phyloP scores from a whole-genome alignment of 2,329 filamentous ascomycete genomes.

The Cytospora mali region DNA sequence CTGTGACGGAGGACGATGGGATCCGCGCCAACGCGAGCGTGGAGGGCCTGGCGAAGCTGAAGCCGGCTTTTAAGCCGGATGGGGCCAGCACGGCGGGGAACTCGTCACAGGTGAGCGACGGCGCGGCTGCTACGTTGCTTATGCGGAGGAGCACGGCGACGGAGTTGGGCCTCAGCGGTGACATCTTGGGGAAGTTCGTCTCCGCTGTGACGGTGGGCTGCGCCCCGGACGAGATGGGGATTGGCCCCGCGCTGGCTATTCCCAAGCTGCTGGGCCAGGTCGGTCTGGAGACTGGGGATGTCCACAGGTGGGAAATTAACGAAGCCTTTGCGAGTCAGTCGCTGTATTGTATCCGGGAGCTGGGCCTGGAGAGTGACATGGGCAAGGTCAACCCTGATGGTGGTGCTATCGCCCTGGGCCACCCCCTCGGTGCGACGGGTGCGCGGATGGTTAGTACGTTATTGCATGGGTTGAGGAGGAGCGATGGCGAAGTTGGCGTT shows the following conservation, averaged over 20 bases:
- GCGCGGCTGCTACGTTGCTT: slow-evolving; percentile 79
- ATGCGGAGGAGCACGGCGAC: slow-evolving; percentile 82
- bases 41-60: slow-evolving; percentile 76
- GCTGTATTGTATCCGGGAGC: slow-evolving; percentile 69
- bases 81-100: slow-evolving; percentile 87
- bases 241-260: slow-evolving; percentile 85
- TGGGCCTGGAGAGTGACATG: slow-evolving; percentile 66
- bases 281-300: slow-evolving; percentile 67
- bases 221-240: slow-evolving; percentile 88
- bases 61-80: slow-evolving; percentile 78
- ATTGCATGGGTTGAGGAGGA: slow-evolving; percentile 66
- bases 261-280: slow-evolving; percentile 75
- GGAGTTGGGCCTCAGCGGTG: slow-evolving; percentile 67
- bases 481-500: slow-evolving; percentile 76
- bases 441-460: slow-evolving; percentile 78
- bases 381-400: slow-evolving; percentile 87
- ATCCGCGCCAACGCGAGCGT: slow-evolving; percentile 69
- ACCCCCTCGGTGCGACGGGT: slow-evolving; percentile 87
- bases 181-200: slow-evolving; percentile 83
- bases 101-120: slow-evolving; percentile 82
- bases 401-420: slow-evolving; percentile 90
- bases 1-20: slow-evolving; percentile 79
- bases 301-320: slow-evolving; percentile 91
- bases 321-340: slow-evolving; percentile 74
- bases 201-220: slow-evolving; percentile 76